Evolutionary conservation across 768 basidiomycete genomes (phyloP).

Genomic region (Cubamyces sp.): DNA sequence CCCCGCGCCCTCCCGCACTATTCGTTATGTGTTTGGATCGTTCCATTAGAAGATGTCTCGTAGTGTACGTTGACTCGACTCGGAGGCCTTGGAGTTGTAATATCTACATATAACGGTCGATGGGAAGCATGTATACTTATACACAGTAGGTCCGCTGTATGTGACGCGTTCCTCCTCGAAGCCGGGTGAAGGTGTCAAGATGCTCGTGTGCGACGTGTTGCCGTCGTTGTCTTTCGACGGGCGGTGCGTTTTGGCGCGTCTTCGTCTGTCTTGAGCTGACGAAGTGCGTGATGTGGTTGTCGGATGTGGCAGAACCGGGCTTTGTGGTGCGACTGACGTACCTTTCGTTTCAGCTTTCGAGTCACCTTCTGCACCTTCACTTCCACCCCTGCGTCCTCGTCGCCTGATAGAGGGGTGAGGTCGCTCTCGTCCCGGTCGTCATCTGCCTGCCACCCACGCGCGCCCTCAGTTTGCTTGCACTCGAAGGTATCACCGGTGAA

Average conservation of each 20-base stretch:
- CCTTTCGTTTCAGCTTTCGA: constrained; percentile 29
- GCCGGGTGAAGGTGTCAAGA: neutral
- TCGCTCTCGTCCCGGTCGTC: constrained; percentile 28
- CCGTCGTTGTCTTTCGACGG: neutral
- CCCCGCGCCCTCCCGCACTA: neutral
- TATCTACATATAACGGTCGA: constrained; percentile 15
- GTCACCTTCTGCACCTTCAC: constrained; percentile 19
- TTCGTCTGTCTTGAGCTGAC: constrained; percentile 8
- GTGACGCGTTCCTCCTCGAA: neutral
- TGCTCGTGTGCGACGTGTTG: neutral
- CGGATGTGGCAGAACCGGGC: too few species aligned
- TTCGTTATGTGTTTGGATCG: neutral
- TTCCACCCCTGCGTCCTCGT: constrained; percentile 25
- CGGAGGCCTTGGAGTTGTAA: constrained; percentile 13
- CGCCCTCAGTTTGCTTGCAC: neutral
- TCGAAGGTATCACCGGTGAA: neutral
- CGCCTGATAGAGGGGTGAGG: constrained; percentile 30
- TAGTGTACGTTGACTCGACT: constrained; percentile 13
- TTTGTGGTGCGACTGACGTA: neutral
- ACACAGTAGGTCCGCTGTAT: neutral
- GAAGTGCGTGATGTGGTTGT: neutral
- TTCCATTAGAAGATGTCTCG: constrained; percentile 4
- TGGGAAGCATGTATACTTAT: constrained; percentile 11
- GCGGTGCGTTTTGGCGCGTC: neutral
- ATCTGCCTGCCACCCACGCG: neutral